Conservation (phyloP, 805 yeast species). For the Saturnispora kantuleensis region DNA sequence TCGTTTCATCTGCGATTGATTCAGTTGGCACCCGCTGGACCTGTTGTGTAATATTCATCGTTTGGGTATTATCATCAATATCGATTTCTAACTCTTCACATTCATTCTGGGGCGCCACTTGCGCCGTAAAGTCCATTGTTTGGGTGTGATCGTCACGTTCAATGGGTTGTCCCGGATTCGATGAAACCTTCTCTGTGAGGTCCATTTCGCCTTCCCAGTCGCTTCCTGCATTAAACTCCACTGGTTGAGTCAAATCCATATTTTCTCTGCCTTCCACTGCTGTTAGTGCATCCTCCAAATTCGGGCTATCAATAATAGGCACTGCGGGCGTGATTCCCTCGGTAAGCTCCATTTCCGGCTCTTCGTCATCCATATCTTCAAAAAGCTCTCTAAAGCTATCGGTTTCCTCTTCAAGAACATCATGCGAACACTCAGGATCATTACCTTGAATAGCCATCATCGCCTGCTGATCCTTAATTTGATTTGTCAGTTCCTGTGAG, state of each 20-base stretch:
- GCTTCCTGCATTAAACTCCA: neutral
- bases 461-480: slow-evolving; percentile 14
- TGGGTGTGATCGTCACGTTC: neutral
- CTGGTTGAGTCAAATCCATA: slow-evolving; percentile 15
- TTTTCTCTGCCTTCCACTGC: slow-evolving; percentile 7
- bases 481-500: slow-evolving; percentile 19
- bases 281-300: neutral
- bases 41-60: slow-evolving; percentile 9
- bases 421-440: neutral
- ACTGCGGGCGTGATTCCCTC: neutral
- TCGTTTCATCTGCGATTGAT: neutral
- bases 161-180: no score
- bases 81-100: neutral
- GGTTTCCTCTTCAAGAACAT: neutral
- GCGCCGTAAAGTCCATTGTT: slow-evolving; percentile 7
- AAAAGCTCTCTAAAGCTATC: slow-evolving; percentile 9
- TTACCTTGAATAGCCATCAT: neutral
- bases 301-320: neutral
- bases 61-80: slow-evolving; percentile 3
- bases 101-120: neutral
- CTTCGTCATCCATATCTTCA: slow-evolving; percentile 7
- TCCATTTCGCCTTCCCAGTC: neutral
- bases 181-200: neutral
- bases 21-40: neutral
- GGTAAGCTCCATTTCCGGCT: neutral